These are phyloP conservation scores for Ocimum tenuiflorum DNA, from an alignment of 257 asterid genomes.

Conservation along the genomic window DNA sequence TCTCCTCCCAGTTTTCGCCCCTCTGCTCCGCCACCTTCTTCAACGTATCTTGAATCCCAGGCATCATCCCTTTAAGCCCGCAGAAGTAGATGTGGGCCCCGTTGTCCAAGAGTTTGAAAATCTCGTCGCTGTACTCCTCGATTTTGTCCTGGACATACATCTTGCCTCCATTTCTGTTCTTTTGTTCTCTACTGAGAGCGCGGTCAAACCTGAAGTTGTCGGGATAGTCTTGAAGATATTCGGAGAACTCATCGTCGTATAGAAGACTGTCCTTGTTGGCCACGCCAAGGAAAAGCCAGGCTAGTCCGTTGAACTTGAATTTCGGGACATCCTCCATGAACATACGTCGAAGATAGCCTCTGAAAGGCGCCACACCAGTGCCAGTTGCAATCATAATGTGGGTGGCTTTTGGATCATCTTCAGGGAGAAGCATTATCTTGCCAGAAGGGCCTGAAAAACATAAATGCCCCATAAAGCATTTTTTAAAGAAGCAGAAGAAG, in stretches of 20 bases:
- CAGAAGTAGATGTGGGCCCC: conserved; percentile 98
- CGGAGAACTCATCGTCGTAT: conserved; percentile 75
- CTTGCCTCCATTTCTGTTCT: conserved; percentile 80
- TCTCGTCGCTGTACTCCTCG: conserved; percentile 88
- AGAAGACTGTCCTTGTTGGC: conserved; percentile 85
- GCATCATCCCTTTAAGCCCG: conserved; percentile 98
- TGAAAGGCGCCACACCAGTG: conserved; percentile 88
- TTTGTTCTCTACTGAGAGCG: conserved; percentile 89
- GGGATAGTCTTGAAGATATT: conserved; percentile 63
- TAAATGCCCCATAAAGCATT: background rate
- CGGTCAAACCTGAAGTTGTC: conserved; percentile 71
- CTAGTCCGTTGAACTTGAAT: conserved; percentile 72
- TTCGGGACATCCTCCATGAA: conserved; percentile 81
- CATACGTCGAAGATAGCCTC: conserved; percentile 96
- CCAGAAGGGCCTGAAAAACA: conserved; percentile 81
- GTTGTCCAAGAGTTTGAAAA: conserved; percentile 70
- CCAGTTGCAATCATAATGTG: conserved; percentile 98
- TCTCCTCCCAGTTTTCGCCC: conserved; percentile 90
- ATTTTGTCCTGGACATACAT: conserved; percentile 97
- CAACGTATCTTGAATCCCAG: conserved; percentile 88
- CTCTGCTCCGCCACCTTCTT: conserved; percentile 76
- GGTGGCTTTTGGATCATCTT: conserved; percentile 72
- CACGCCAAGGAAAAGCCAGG: conserved; percentile 98
- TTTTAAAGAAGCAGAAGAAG: background rate
- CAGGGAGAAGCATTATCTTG: conserved; percentile 92